Evolutionary conservation across 768 basidiomycete genomes (phyloP).

Genomic region (Boletus coccyginus): DNA sequence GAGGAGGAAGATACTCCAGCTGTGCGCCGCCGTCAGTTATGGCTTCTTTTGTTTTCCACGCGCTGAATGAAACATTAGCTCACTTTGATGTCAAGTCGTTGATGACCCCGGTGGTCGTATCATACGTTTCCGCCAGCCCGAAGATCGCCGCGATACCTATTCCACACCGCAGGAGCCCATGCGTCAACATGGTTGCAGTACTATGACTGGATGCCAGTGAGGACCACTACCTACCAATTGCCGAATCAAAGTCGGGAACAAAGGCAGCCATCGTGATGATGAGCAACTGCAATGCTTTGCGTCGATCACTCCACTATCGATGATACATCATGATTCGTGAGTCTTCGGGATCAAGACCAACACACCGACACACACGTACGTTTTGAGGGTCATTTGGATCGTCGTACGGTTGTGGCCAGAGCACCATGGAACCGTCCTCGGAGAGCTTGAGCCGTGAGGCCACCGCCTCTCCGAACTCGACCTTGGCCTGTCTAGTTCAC

Average conservation of each 20-base stretch:
- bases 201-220: too few species aligned
- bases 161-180: not conserved
- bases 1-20: constrained; percentile 49
- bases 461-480: constrained; percentile 48
- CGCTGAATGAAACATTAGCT: not conserved
- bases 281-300: constrained; percentile 45
- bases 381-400: constrained; percentile 54
- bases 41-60: not conserved
- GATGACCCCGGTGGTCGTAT: constrained; percentile 46
- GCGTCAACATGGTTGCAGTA: not conserved
- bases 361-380: constrained; percentile 26
- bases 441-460: constrained; percentile 47
- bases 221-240: constrained; percentile 37
- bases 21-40: constrained; percentile 8
- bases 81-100: constrained; percentile 49
- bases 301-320: constrained; percentile 41
- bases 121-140: constrained; percentile 41
- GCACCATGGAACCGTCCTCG: constrained; percentile 42
- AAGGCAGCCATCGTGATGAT: constrained; percentile 52
- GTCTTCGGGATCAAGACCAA: not conserved
- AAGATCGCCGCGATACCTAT: constrained; percentile 52
- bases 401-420: constrained; percentile 55
- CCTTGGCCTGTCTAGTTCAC: constrained; percentile 39
- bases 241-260: constrained; percentile 54
- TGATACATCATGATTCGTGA: not conserved